Evolutionary conservation across 2,329 filamentous ascomycete genomes (phyloP), one percentile per base, ranked within the genome.

Genomic region (Stagonosporopsis rhizophila): DNA sequence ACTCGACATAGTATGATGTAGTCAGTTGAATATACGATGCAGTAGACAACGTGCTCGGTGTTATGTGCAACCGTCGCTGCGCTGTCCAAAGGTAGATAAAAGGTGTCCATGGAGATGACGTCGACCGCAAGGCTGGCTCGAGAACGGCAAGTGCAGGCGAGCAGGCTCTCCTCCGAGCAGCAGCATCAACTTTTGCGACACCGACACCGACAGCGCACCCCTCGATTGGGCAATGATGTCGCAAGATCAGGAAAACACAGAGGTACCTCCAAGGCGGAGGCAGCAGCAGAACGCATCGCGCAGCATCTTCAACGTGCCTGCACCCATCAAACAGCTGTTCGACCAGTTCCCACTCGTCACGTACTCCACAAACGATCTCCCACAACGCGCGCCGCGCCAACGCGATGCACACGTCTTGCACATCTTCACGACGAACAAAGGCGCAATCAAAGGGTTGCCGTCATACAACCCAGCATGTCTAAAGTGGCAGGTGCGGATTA

Each of bases 391-490:
- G 25, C 82, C 80, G 28, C 78, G 69, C 47, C 72, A 78, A 49
- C 76, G 74, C 63, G 71, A 78, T 59, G 78, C 78, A 67, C 83
- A 85, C 59, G 82, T 85, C 9, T 81, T 99, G 8, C 92, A 92
- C 75, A 82, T 96, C 53, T 98, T 97, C 77, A 84, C 86, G 58
- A 85, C 83, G 14, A 79, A 85, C 1, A 78, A 83, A n/a, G 89
- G 86, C 67, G 89, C 87, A 30, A 74, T 76, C 52, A 71, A 72
- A 35, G 87, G 87, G 4, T 78, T 81, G 27, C 90, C 92, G 23
- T 96, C 91, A 62, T 96, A 89, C 79, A 98, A 98, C 74, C 95
- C 95, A 11, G 87, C 88, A 56, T 99, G 95, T 80, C 81, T 98
- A 70, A 96, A 94, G 81, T 98, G 92, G 92, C 95, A 98, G 90